Base-by-base conservation (phyloP, 805 yeast genomes). In the Wickerhamomyces rabaulensis region DNA sequence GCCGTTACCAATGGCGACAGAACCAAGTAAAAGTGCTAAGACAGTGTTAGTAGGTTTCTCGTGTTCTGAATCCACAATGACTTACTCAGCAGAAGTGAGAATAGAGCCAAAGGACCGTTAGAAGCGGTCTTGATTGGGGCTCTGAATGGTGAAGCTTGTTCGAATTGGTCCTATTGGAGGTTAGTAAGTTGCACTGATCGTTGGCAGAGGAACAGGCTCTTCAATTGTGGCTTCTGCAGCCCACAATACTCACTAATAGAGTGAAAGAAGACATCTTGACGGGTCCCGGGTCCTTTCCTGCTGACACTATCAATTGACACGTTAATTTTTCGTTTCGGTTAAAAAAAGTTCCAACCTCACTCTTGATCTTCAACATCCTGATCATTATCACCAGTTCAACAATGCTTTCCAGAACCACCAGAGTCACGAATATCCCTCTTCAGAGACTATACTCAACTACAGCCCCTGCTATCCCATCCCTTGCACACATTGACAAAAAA, bases 401-500 rank as follows among this genome's bases (percentile, higher is more conserved):
- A 20, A 33, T 33, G 36, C 17, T 33, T 33, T 33, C 36, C 20
- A 33, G 20, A 17, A 16, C 19, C 9, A 6, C 12, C 3, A 33
- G 12, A 10, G 13, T 9, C 4, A 5, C 12, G 3, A 33, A 20
- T 4, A 5, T 16, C 20, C 12, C 20, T 9, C 16, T 16, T 3
- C 19, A 26, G 25, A 47, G 45, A 39, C 33, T 38, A 3, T 37
- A 36, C 38, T 29, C 46, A 39, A 41, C 51, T 4, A 25, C 39
- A 2, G 13, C 29, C 16, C 23, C 40, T n/a, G 15, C 42, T 7
- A 52, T 43, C 1, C 51, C 70, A 1, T 68, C 73, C 8, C 58
- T 60, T 33, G 52, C 66, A 38, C 50, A 43, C n/a, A 53, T 58
- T 7, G 47, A 66, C 13, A 56, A 60, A 7, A 47, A 50, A 21